Evolutionary conservation across 2,329 filamentous ascomycete genomes (phyloP).

Genomic region (Albophoma yamanashiensis): DNA sequence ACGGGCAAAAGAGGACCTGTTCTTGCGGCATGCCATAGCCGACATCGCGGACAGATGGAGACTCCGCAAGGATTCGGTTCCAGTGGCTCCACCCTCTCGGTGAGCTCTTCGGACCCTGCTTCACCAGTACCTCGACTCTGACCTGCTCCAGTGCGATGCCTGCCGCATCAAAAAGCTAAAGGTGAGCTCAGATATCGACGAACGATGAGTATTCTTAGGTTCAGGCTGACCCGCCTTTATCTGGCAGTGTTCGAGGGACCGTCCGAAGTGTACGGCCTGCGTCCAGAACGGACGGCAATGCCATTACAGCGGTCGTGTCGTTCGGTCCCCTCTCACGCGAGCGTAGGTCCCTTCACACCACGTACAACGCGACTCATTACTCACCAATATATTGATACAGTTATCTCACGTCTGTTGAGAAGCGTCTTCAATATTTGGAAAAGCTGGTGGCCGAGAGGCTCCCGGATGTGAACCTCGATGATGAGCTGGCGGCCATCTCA

Average conservation of each 20-base stretch:
- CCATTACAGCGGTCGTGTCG: constrained; percentile 14
- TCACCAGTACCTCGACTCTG: background rate
- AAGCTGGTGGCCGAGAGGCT: constrained; percentile 2
- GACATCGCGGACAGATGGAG: background rate
- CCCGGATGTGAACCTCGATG: constrained; percentile 1
- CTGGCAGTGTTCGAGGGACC: constrained; percentile 13
- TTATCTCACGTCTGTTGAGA: constrained; percentile 9
- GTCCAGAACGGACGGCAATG: constrained; percentile 11
- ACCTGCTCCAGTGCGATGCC: constrained; percentile 3
- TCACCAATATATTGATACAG: constrained; percentile 3
- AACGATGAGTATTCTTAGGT: background rate
- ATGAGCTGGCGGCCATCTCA: background rate
- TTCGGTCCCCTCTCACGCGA: constrained; percentile 14
- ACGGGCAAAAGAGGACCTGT: background rate
- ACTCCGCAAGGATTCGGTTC: background rate
- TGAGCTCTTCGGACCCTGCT: background rate
- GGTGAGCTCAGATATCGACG: background rate
- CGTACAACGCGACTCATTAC: no score
- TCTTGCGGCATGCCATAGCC: background rate
- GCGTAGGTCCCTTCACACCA: constrained; percentile 4
- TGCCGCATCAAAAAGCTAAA: constrained; percentile 8
- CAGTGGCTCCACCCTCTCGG: background rate
- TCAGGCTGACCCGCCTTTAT: background rate
- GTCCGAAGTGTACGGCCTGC: constrained; percentile 13
- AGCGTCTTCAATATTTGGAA: constrained; percentile 1